Percentiles rank a stretch among this genome's conserved stretches.
These are phyloP conservation scores for Punctularia strigosozonata DNA, from an alignment of 768 basidiomycete genomes.

Conservation along the genomic window DNA sequence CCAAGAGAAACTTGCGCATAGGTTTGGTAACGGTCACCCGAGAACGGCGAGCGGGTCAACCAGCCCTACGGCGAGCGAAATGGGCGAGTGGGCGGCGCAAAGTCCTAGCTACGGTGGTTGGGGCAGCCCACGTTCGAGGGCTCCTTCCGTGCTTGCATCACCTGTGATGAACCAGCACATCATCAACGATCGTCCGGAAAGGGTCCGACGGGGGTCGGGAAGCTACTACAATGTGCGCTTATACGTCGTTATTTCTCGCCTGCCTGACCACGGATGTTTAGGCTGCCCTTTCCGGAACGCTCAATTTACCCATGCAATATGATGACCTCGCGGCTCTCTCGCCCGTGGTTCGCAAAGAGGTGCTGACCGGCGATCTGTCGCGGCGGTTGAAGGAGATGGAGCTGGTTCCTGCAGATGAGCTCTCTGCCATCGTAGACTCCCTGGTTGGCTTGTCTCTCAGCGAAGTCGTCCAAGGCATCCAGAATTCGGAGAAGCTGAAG, in stretches of 20 bases:
- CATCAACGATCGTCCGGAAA: constrained; percentile 46
- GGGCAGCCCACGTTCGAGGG: constrained; percentile 52
- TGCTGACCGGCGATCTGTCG: constrained; percentile 72
- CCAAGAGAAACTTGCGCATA: constrained; percentile 76
- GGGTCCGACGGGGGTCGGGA: constrained; percentile 68
- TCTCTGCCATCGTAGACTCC: constrained; percentile 59
- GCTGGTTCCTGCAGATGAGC: constrained; percentile 38
- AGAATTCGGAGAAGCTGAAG: constrained; percentile 53
- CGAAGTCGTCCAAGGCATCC: constrained; percentile 67
- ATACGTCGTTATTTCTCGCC: constrained; percentile 3
- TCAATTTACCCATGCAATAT: constrained; percentile 78
- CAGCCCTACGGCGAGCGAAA: constrained; percentile 74
- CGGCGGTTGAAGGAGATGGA: constrained; percentile 55
- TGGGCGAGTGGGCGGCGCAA: no score
- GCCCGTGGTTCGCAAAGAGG: constrained; percentile 80
- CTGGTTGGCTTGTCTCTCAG: constrained; percentile 60
- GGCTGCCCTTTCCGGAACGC: constrained; percentile 73
- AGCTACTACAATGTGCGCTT: constrained; percentile 71
- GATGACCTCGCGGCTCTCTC: constrained; percentile 75
- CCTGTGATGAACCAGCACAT: constrained; percentile 35
- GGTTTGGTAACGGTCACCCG: constrained; percentile 76
- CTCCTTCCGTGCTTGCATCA: constrained; percentile 48
- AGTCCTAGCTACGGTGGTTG: constrained; percentile 62
- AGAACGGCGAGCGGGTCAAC: constrained; percentile 75
- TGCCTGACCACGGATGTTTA: constrained; percentile 15